Evolutionary conservation across 2,329 filamentous ascomycete genomes (phyloP), one percentile per base, ranked within the genome.

Genomic region (Stachybotrys chartarum): DNA sequence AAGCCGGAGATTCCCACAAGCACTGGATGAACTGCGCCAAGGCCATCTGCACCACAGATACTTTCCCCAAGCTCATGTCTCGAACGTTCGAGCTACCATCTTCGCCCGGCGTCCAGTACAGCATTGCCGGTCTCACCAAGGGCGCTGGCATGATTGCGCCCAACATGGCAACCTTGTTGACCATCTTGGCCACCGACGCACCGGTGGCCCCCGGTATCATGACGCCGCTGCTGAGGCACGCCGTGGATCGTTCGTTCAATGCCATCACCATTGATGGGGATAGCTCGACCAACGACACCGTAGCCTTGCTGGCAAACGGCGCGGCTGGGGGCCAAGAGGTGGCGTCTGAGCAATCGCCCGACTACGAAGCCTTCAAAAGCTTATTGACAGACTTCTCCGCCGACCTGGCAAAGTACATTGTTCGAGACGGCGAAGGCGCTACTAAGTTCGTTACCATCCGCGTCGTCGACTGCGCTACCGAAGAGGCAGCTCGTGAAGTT

Each of bases 91-190:
- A 79, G 31, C 83, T 99, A 35, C 92, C 94, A 5, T 92, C 89
- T 1, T 88, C 89, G 5, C 84, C 89, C 0, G 79, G 79, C 17
- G 78, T 84, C 52, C 85, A 87, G 69, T 99, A 96, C 75, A 81
- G 83, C 63, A 87, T 99, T 52, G 91, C 90, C 12, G 94, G 94
- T 63, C 95, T 96, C 84, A 96, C 93, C 66, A 99, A 99, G 77
- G 94, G 94, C 56, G 94, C 94, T 6, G 94, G 94, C 67, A 99
- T 99, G 94, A 96, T 99, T 70, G 92, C 97, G 68, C 94, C 94
- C 51, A 97, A 99, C 77, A 96, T 99, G 92, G 94, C 91, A 32
- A 99, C 94, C 1, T 82, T 97, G 39, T 84, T 99, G 42, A 91
- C 90, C 54, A 88, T 97, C 58, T 82, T 97, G 66, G 91, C 90